Evolutionary conservation across 345 rosid genomes (phyloP).

Genomic region (Citrus sp.): DNA sequence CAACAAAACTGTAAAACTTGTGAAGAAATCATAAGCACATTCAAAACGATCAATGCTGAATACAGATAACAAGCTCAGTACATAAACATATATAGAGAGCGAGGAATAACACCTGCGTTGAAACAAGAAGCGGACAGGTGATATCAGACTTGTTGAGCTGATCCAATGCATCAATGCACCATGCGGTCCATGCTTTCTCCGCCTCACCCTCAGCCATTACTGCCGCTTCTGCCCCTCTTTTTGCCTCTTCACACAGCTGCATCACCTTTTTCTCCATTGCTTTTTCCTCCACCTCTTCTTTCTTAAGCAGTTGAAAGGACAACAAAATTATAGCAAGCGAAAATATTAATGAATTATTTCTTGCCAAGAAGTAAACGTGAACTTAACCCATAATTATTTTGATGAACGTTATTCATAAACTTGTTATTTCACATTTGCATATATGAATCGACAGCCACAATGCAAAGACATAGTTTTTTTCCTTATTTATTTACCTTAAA

Average conservation of each 20-base stretch:
- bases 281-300: background rate
- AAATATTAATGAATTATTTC: background rate
- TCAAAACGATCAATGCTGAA: too few relatives aligned
- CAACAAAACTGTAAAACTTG: background rate
- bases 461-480: too few relatives aligned
- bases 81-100: background rate
- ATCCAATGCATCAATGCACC: constrained; percentile 40
- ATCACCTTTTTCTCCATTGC: constrained; percentile 38
- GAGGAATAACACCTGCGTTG: constrained; percentile 30
- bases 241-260: constrained; percentile 17
- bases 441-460: background rate
- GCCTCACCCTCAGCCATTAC: constrained; percentile 17
- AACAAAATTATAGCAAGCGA: background rate
- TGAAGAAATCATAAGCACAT: background rate
- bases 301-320: too few relatives aligned
- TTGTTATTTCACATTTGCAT: background rate
- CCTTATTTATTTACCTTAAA: too few relatives aligned
- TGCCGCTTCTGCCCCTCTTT: constrained; percentile 42
- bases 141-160: constrained; percentile 33
- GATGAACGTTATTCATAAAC: background rate
- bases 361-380: background rate
- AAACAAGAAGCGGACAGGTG: constrained; percentile 33
- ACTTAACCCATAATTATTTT: too few relatives aligned
- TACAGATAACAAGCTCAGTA: too few relatives aligned
- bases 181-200: constrained; percentile 16